Base-by-base conservation (phyloP, 2,329 filamentous ascomycete species). In the Zasmidium angulare region DNA sequence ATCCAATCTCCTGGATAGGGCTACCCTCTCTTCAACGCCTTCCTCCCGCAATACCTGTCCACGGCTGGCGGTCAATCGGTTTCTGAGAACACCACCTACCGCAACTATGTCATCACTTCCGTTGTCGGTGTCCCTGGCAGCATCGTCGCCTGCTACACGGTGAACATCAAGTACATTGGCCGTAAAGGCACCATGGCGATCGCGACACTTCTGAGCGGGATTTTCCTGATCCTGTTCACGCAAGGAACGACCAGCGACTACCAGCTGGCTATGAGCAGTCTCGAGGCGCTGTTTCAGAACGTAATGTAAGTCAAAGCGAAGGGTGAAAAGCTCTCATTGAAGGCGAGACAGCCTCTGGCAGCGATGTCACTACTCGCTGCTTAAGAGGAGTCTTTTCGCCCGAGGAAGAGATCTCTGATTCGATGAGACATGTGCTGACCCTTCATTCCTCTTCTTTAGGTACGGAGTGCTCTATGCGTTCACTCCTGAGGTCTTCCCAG, bases 21-120 rank as follows among this genome's bases (percentile, higher is more conserved):
- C 2, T 96, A 93, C 70, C 91, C 90, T 0, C 83, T 96, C 1
- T 96, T 93, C 82, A 95, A 95, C 74, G 89, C 89, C 54, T 96
- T 96, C 76, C 81, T 96, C n/a, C 91, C 91, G 0, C 89, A 95
- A 66, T 95, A 95, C 70, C 84, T 96, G 60, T 84, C 86, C 22
- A 54, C 55, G 23, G 83, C 86, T 57, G 82, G 84, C 23, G 59
- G 49, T 14, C 76, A 76, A 51, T 63, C 66, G 10, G 75, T 76
- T 23, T 70, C 76, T 12, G 43, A 61, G 47, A 50, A 51, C 46
- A 72, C 73, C 19, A 78, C 85, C 0, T 96, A 95, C 77, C 87
- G 89, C 61, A 91, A 91, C 79, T 93, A 92, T 73, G 87, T 87
- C 72, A 92, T 96, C 72, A 91, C 89, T 17, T 89, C 88, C 46